These are phyloP conservation scores for Zea mays DNA, from an alignment of 176 grass and related monocot genomes.

Conservation along the genomic window Zm-B73-REFERENCE-NAM-5.0 NC_050098.1:196010001-196010500, in stretches of 20 bases:
- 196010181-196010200: background rate
- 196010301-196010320: background rate
- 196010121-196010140: conserved; percentile 3
- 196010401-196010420: background rate
- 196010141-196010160: background rate
- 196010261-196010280: background rate
- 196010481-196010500: background rate
- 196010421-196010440: background rate
- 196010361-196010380: background rate
- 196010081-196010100: background rate
- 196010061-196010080: background rate
- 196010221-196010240: background rate
- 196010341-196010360: background rate
- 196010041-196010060: background rate
- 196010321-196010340: background rate
- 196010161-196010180: background rate
- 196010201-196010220: background rate
- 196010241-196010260: background rate
- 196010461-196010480: background rate
- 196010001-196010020: background rate
- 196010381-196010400: background rate
- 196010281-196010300: background rate
- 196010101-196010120: background rate
- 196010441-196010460: background rate
- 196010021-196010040: background rate